Conservation (phyloP, 805 yeast genomes). For the Ogataea nitratoaversa region DNA sequence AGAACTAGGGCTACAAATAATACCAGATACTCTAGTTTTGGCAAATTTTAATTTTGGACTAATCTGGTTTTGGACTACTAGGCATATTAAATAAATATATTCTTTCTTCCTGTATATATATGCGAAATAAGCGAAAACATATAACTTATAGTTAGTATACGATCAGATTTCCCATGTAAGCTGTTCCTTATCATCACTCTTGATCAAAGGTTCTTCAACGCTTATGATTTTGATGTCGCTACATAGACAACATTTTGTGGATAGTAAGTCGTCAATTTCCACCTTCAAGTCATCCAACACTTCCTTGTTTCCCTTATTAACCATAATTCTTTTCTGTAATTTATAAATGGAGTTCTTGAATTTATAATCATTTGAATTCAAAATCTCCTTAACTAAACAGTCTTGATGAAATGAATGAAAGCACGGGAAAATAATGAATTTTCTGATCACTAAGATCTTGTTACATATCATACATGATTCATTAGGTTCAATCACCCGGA, state of each 20-base stretch:
- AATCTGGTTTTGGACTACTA: no score
- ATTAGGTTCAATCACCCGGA: constrained; percentile 73
- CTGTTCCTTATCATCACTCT: constrained; percentile 34
- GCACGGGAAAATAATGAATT: constrained; percentile 83
- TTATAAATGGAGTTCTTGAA: constrained; percentile 59
- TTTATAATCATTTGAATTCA: constrained; percentile 62
- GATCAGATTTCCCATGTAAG: constrained; percentile 45
- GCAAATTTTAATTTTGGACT: neutral
- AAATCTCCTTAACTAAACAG: constrained; percentile 64
- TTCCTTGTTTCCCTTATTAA: constrained; percentile 31
- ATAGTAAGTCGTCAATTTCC: constrained; percentile 57
- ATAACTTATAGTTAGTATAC: neutral
- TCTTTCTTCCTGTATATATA: constrained; percentile 3
- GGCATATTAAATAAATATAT: no score
- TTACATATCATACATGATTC: constrained; percentile 74
- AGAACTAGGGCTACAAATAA: constrained; percentile 4
- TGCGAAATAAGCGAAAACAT: no score
- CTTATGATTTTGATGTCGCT: constrained; percentile 67
- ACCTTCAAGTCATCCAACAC: constrained; percentile 27
- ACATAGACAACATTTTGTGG: constrained; percentile 70
- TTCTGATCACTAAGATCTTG: constrained; percentile 64
- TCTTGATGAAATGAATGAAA: constrained; percentile 87
- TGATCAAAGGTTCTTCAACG: constrained; percentile 61
- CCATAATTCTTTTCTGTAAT: constrained; percentile 41
- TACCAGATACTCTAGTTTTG: neutral